A percentile compares a stretch with the other conserved stretches of the same genome.
phyloP scores from a whole-genome alignment of 345 rosid genomes.

The Corchorus capsularis region DNA sequence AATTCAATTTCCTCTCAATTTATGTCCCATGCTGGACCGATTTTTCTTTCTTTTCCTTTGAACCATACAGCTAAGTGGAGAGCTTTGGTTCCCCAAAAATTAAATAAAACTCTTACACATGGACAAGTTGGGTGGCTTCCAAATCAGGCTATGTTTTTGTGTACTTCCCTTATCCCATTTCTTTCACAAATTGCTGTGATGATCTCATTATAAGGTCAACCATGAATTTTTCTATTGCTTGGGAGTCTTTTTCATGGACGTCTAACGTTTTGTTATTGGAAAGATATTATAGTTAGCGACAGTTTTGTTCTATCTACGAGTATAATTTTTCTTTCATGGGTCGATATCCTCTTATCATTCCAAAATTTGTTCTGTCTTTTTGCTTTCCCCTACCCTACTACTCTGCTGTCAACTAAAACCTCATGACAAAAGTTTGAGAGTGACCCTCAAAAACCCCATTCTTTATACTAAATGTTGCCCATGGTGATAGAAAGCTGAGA shows the following conservation, averaged over 20 bases:
- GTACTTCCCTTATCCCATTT: background rate
- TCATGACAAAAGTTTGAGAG: conserved; percentile 12
- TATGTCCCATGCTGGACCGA: conserved; percentile 22
- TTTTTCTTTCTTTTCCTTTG: conserved; percentile 25
- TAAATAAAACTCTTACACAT: conserved; percentile 17
- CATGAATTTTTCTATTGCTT: background rate
- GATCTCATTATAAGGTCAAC: conserved; percentile 13
- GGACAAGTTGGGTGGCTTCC: conserved; percentile 29
- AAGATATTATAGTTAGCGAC: conserved; percentile 3
- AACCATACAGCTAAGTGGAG: conserved; percentile 28
- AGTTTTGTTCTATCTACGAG: background rate
- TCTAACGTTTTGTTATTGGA: background rate
- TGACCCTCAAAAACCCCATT: background rate
- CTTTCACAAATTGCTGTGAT: background rate
- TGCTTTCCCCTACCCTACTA: background rate
- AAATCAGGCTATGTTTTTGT: no score
- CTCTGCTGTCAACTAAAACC: background rate
- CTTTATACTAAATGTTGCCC: background rate
- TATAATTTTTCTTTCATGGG: background rate
- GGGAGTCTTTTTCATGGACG: background rate
- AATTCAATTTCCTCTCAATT: no score
- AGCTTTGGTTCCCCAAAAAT: conserved; percentile 29
- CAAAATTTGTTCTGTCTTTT: background rate
- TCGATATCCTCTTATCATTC: background rate
- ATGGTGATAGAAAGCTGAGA: background rate